Conservation (phyloP, 176 grass and related monocot species). For the Miscanthus lutarioriparius region DNA sequence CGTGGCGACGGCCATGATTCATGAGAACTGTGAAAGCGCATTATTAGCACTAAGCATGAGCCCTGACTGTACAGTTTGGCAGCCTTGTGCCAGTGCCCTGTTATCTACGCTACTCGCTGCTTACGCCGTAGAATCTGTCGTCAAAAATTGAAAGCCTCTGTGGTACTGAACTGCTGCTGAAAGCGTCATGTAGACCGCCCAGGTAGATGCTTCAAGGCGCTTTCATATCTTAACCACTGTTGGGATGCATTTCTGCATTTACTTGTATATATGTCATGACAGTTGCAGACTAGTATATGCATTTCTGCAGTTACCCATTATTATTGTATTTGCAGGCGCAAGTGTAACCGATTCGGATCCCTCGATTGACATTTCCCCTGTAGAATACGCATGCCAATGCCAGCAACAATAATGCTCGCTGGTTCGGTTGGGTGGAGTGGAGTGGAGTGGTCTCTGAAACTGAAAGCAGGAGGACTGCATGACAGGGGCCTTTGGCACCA, state of each 20-base stretch:
- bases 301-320: neutral
- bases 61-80: slow-evolving; percentile 20
- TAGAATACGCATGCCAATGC: slow-evolving; percentile 11
- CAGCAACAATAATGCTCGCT: slow-evolving; percentile 37
- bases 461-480: slow-evolving; percentile 17
- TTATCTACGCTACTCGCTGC: neutral
- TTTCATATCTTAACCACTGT: neutral
- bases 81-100: neutral
- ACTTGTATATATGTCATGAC: neutral
- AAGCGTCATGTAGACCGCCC: slow-evolving; percentile 1
- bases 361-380: slow-evolving; percentile 23
- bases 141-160: slow-evolving; percentile 23
- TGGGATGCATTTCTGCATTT: neutral
- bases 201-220: slow-evolving; percentile 11
- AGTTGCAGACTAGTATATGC: neutral
- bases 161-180: slow-evolving; percentile 20
- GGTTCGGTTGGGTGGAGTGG: slow-evolving; percentile 35
- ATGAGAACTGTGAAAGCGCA: slow-evolving; percentile 44
- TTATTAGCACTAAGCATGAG: slow-evolving; percentile 29
- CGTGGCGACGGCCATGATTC: slow-evolving; percentile 39
- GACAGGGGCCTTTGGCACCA: slow-evolving; percentile 45
- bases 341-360: slow-evolving; percentile 2
- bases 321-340: neutral
- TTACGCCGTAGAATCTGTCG: neutral
- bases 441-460: slow-evolving; percentile 40